These are phyloP conservation scores for Peronospora destructor DNA, from an alignment of 352 stramenopile species.

Conservation along the genomic window DNA sequence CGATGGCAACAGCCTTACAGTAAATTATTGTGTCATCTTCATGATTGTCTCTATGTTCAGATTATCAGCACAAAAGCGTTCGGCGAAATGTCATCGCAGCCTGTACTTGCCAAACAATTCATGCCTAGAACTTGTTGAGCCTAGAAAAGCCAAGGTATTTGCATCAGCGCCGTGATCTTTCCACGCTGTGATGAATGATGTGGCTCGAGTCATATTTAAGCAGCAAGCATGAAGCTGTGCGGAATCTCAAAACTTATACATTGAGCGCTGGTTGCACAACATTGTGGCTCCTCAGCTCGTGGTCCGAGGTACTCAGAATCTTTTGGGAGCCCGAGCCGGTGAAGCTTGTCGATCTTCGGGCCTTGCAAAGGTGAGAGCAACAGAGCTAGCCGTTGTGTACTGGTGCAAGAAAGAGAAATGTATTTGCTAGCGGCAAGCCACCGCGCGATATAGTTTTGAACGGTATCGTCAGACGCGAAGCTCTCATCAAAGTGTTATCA, in stretches of 20 bases:
- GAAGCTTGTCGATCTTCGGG: conserved; percentile 4
- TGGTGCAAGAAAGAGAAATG: conserved; percentile 6
- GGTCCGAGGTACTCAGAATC: conserved; percentile 44
- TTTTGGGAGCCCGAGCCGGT: conserved; percentile 23
- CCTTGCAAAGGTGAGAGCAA: conserved; percentile 42
- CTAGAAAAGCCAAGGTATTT: too few relatives aligned
- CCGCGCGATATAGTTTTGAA: conserved; percentile 5
- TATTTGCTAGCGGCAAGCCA: neutral
- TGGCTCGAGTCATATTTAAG: too few relatives aligned
- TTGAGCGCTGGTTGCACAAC: neutral
- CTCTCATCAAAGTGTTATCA: conserved; percentile 33
- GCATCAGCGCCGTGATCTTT: too few relatives aligned
- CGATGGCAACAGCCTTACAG: too few relatives aligned
- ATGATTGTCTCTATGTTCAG: too few relatives aligned
- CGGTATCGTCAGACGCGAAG: conserved; percentile 15
- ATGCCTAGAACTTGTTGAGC: too few relatives aligned
- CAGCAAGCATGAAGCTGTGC: conserved; percentile 28
- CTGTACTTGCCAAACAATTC: too few relatives aligned
- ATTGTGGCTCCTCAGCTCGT: conserved; percentile 44
- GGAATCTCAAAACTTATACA: conserved; percentile 2
- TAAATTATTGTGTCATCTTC: too few relatives aligned
- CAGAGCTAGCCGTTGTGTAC: conserved; percentile 36
- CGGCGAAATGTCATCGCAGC: too few relatives aligned
- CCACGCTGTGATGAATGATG: too few relatives aligned
- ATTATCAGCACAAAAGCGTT: too few relatives aligned